Percentiles rank a stretch among this genome's conserved stretches.
Conservation (phyloP, 371 early-diverging fungal genomes). For the Funneliformis caledonium region DNA sequence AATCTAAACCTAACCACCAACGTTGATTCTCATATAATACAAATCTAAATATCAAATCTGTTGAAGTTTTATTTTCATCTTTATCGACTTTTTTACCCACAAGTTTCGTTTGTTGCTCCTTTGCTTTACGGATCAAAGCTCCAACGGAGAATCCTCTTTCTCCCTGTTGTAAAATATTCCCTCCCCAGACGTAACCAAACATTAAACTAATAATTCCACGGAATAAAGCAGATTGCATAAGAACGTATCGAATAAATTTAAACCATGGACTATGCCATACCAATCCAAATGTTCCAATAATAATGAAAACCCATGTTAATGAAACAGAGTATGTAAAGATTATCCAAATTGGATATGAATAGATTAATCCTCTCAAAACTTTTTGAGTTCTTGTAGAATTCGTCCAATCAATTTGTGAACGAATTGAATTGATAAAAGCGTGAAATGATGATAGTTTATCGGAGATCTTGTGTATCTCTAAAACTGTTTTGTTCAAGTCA, state of each 20-base stretch:
- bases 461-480: constrained; percentile 49
- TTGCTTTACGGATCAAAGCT: constrained; percentile 48
- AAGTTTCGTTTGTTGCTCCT: constrained; percentile 49
- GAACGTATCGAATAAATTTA: constrained; percentile 43
- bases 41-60: constrained; percentile 52
- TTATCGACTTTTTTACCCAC: constrained; percentile 46
- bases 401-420: constrained; percentile 48
- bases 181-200: constrained; percentile 44
- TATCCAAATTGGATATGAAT: constrained; percentile 48
- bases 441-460: constrained; percentile 50
- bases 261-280: constrained; percentile 53
- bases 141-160: constrained; percentile 45
- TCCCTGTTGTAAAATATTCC: constrained; percentile 15
- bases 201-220: constrained; percentile 39
- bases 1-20: constrained; percentile 53
- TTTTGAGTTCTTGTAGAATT: constrained; percentile 43
- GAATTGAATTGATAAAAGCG: constrained; percentile 41
- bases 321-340: constrained; percentile 45
- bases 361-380: constrained; percentile 37
- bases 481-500: constrained; percentile 47
- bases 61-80: constrained; percentile 47
- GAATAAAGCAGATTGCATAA: constrained; percentile 40
- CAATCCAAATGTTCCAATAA: constrained; percentile 45
- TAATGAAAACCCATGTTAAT: constrained; percentile 44
- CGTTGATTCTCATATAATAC: constrained; percentile 53